Evolutionary conservation across 495 filamentous ascomycete species (phyloP).

Genomic region (Penicillium subrubescens): DNA sequence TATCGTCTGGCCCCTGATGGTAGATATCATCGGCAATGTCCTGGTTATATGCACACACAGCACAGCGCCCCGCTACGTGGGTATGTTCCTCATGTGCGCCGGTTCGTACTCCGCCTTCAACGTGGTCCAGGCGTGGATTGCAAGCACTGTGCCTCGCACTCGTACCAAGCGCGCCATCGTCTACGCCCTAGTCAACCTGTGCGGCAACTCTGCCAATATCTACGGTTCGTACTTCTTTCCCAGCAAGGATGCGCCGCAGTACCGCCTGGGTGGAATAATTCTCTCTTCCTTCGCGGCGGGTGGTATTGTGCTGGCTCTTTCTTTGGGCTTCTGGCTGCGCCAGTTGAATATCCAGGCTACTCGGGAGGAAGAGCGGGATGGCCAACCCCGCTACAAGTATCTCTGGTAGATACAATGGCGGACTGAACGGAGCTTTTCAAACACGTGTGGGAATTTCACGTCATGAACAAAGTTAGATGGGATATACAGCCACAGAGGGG

Average conservation of each 20-base stretch:
- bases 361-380: not conserved
- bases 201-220: not conserved
- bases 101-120: slow-evolving; percentile 30
- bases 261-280: not conserved
- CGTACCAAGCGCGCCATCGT: not conserved
- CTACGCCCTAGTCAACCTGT: not conserved
- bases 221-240: not conserved
- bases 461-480: not conserved
- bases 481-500: not conserved
- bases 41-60: slow-evolving; percentile 19
- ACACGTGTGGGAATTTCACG: not conserved
- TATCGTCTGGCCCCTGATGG: not conserved
- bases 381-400: not conserved
- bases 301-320: not conserved
- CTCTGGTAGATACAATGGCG: not conserved
- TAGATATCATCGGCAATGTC: not conserved
- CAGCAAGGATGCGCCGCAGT: not conserved
- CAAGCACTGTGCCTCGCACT: not conserved
- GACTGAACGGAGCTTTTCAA: not conserved
- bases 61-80: slow-evolving; percentile 23
- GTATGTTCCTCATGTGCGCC: slow-evolving; percentile 32
- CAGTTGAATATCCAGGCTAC: not conserved
- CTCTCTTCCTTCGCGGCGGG: not conserved
- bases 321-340: not conserved
- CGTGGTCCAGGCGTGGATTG: slow-evolving; percentile 18